Conservation (phyloP, 192 early-diverging fungal species). For the Mortierella claussenii region DNA sequence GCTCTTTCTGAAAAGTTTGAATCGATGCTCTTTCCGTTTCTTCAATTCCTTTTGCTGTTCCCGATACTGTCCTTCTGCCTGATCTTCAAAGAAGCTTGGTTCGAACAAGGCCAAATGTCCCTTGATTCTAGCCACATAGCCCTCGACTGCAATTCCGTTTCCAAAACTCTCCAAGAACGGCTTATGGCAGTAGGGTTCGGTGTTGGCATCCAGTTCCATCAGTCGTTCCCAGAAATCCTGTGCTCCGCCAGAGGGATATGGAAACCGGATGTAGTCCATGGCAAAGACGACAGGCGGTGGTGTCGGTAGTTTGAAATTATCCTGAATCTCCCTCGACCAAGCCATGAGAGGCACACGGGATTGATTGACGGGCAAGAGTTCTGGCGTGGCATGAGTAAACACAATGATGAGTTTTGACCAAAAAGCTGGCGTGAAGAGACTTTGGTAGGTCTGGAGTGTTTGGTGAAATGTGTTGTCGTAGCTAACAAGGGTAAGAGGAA, state of each 20-base stretch:
- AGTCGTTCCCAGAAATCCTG: constrained; percentile 50
- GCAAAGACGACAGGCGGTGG: constrained; percentile 30
- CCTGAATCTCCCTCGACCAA: constrained; percentile 46
- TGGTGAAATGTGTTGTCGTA: constrained; percentile 46
- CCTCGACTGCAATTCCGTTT: constrained; percentile 45
- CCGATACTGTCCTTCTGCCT: constrained; percentile 39
- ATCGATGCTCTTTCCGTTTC: constrained; percentile 32
- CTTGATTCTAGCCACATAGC: constrained; percentile 43
- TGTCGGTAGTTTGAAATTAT: constrained; percentile 21
- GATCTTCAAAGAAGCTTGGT: constrained; percentile 45
- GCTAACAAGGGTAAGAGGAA: constrained; percentile 4
- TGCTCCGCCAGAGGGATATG: constrained; percentile 39
- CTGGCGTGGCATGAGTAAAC: constrained; percentile 47
- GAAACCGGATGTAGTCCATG: constrained; percentile 45
- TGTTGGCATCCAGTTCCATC: constrained; percentile 51
- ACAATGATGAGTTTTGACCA: constrained; percentile 52
- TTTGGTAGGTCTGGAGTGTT: constrained; percentile 40
- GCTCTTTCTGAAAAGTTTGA: constrained; percentile 32
- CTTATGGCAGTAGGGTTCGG: constrained; percentile 49
- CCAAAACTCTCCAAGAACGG: constrained; percentile 51
- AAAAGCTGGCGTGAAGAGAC: constrained; percentile 37
- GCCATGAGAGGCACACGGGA: constrained; percentile 36
- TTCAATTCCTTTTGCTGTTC: constrained; percentile 26
- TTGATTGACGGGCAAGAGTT: constrained; percentile 27
- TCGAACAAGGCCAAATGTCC: constrained; percentile 41